phyloP scores from a whole-genome alignment of 352 stramenopile species.

The Phytopythium helicoides region DNA sequence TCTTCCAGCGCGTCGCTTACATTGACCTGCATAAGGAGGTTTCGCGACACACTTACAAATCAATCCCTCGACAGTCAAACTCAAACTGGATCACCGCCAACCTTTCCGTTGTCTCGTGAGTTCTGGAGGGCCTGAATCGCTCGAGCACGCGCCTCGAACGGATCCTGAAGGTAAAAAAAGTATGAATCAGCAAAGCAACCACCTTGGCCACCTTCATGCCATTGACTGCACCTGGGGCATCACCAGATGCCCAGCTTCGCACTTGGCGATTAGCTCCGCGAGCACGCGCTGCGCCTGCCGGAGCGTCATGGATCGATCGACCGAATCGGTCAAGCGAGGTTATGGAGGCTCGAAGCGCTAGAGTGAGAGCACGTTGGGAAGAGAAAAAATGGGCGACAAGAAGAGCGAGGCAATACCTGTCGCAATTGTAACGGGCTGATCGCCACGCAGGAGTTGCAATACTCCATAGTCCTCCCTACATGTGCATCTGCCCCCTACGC shows the following conservation, averaged over 20 bases:
- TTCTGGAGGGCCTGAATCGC: conserved; percentile 39
- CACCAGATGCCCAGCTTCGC: conserved; percentile 53
- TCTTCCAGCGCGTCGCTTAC: conserved; percentile 54
- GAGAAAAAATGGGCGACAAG: conserved; percentile 1
- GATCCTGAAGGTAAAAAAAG: conserved; percentile 24
- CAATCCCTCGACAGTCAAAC: too few relatives aligned
- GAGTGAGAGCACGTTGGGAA: neutral
- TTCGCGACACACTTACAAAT: neutral
- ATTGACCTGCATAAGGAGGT: conserved; percentile 16
- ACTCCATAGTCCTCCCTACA: conserved; percentile 5
- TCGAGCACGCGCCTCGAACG: conserved; percentile 30
- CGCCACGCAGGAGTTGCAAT: too few relatives aligned
- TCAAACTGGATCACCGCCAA: too few relatives aligned
- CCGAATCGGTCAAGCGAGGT: too few relatives aligned
- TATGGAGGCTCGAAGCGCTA: too few relatives aligned
- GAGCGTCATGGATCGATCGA: conserved; percentile 66
- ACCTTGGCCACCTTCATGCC: conserved; percentile 1
- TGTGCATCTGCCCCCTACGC: conserved; percentile 10
- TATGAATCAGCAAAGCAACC: too few relatives aligned
- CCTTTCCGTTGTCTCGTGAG: conserved; percentile 39
- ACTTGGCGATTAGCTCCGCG: conserved; percentile 55
- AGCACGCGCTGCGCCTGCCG: conserved; percentile 61
- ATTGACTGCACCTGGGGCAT: conserved; percentile 35
- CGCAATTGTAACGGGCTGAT: too few relatives aligned
- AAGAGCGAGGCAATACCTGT: neutral